A percentile compares a stretch with the other conserved stretches of the same genome.
These are phyloP conservation scores for Penicillium hordei DNA, from an alignment of 2,329 filamentous ascomycete species.

Conservation along the genomic window DNA sequence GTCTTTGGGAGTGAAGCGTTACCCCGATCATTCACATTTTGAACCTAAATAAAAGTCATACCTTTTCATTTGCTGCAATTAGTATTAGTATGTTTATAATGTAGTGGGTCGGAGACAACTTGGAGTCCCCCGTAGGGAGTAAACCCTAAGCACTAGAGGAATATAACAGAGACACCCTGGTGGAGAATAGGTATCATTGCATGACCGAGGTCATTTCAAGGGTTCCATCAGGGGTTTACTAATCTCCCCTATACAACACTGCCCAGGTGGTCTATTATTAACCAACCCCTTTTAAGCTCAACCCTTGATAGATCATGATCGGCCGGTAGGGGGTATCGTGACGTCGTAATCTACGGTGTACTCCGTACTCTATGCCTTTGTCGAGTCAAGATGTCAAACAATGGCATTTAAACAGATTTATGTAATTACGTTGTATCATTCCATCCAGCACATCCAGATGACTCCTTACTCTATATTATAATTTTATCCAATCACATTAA, in stretches of 20 bases:
- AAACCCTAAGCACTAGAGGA: neutral
- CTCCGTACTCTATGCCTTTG: neutral
- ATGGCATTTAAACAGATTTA: neutral
- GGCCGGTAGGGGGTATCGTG: neutral
- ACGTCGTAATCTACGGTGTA: neutral
- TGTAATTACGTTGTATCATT: neutral
- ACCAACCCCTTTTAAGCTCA: neutral
- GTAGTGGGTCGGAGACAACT: neutral
- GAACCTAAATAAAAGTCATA: neutral
- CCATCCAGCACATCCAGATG: neutral
- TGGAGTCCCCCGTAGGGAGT: neutral
- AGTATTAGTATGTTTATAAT: neutral
- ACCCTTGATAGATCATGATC: neutral
- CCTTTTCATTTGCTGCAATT: neutral
- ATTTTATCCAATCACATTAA: neutral
- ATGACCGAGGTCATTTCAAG: neutral
- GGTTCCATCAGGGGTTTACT: constrained; percentile 1
- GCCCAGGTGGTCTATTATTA: neutral
- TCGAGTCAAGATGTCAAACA: neutral
- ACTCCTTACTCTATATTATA: neutral
- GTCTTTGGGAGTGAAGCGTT: neutral
- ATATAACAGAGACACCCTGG: neutral
- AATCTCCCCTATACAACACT: neutral
- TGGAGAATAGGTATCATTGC: constrained; percentile 1
- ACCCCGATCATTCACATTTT: neutral